Evolutionary conservation across 1,284 basidiomycete species (phyloP).

Genomic region (Wolfiporia cocos): DNA sequence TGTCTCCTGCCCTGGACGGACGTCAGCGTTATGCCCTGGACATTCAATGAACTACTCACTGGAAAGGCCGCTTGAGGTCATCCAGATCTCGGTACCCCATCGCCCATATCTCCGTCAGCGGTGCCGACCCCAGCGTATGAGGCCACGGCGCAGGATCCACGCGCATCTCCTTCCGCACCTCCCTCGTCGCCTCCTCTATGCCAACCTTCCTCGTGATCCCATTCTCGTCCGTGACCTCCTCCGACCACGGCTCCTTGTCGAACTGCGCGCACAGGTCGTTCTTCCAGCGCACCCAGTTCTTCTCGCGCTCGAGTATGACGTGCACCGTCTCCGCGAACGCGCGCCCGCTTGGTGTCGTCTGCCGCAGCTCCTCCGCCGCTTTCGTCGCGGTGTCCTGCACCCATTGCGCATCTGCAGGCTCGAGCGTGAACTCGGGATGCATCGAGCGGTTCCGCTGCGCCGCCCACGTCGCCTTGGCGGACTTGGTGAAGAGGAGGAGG

Average conservation of each 20-base stretch:
- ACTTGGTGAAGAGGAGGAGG: constrained; percentile 70
- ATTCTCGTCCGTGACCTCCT: constrained; percentile 34
- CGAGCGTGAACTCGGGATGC: constrained; percentile 75
- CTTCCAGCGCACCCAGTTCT: constrained; percentile 86
- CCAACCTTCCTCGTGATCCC: constrained; percentile 37
- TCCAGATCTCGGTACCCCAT: constrained; percentile 62
- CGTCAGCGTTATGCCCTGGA: too few species aligned
- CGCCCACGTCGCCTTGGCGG: constrained; percentile 57
- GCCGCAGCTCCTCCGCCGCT: constrained; percentile 63
- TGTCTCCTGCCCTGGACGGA: constrained; percentile 60
- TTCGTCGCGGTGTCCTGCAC: constrained; percentile 62
- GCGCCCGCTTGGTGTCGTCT: constrained; percentile 69
- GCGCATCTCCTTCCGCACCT: constrained; percentile 43
- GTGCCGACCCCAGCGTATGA: constrained; percentile 54
- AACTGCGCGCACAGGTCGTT: constrained; percentile 72
- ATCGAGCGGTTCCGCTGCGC: constrained; percentile 63
- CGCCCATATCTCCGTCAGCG: constrained; percentile 74
- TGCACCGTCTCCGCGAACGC: constrained; percentile 67
- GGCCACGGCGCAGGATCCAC: constrained; percentile 52
- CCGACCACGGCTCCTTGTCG: constrained; percentile 59
- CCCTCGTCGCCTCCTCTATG: constrained; percentile 55
- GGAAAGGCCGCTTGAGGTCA: constrained; percentile 60
- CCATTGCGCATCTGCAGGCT: constrained; percentile 63
- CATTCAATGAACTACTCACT: constrained; percentile 36
- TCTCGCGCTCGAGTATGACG: constrained; percentile 71